Evolutionary conservation across 768 basidiomycete species (phyloP), one percentile per base, ranked within the genome.

Genomic region (Pleurotus platypus): DNA sequence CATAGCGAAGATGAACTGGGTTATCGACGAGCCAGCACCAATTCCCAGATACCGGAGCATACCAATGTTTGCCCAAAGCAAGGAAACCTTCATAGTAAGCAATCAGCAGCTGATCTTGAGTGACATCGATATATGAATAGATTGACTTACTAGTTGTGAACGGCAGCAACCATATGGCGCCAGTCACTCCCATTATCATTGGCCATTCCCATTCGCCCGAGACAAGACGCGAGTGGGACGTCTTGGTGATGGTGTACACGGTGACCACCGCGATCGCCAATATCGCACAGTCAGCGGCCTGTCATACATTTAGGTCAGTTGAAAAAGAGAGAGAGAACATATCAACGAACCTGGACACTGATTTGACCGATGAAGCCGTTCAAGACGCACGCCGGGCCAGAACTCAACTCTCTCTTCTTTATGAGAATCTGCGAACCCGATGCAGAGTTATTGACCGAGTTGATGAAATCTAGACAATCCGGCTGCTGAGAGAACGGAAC

Each of bases 21-120:
- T 58, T 42, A 20, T 35, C 49, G 15, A 56, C 50, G 7, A 62
- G 38, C 62, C 62, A 62, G 48, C 62, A 60, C 62, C 60, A 61
- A 47, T 60, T 62, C 11, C 62, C 62, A 5, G 60, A 58, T 1
- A 59, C 62, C 13, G 62, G 62, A 5, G 38, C 60, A 49, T 62
- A 62, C 60, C 60, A 61, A 16, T 39, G 30, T 48, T 49, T 61
- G 26, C 57, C 62, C 2, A 62, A 45, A 20, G 60, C 60, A 15
- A 61, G 26, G 35, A 61, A 61, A 3, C 56, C 62, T 61, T 50
- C 30, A 35, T 2, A 0, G 2, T 6, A 35, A n/a, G 30, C n/a
- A n/a, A 50, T 50, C 30, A 50, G 20, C 49, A 30, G 49, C 11
- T 50, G 49, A 50, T 50, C 20, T n/a, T 11, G 11, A 11, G 30